A percentile compares a stretch with the other conserved stretches of the same genome.
Conservation (phyloP, 192 early-diverging fungal genomes). For the Entomortierella beljakovae region DNA sequence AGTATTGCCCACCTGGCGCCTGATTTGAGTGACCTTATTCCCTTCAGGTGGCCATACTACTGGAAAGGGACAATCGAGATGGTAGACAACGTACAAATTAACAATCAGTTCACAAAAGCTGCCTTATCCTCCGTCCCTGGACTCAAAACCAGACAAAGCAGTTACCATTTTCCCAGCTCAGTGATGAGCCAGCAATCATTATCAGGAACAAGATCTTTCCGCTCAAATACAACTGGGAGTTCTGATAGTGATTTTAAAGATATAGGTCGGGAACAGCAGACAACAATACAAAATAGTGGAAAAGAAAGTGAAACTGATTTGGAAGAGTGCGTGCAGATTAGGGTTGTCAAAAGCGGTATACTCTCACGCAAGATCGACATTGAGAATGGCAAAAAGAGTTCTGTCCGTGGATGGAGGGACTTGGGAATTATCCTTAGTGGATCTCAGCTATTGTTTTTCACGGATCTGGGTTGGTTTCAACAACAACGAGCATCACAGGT, state of each 20-base stretch:
- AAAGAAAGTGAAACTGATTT: slow-evolving; percentile 2
- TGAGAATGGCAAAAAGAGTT: slow-evolving; percentile 70
- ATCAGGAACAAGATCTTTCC: not conserved
- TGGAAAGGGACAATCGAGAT: slow-evolving; percentile 53
- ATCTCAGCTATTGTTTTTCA: slow-evolving; percentile 81
- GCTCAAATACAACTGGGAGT: slow-evolving; percentile 8
- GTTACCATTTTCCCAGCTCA: slow-evolving; percentile 10
- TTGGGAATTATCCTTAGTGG: slow-evolving; percentile 84
- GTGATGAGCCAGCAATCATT: not conserved
- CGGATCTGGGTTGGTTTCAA: slow-evolving; percentile 65
- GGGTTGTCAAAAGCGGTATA: slow-evolving; percentile 74
- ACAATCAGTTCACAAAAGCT: slow-evolving; percentile 49
- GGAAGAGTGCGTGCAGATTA: slow-evolving; percentile 46
- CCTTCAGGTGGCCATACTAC: slow-evolving; percentile 50
- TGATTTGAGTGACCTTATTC: slow-evolving; percentile 44
- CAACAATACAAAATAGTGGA: not conserved
- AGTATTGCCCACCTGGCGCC: slow-evolving; percentile 48
- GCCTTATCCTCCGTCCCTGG: slow-evolving; percentile 25
- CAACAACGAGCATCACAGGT: slow-evolving; percentile 34
- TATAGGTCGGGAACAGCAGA: not conserved
- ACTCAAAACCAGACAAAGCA: slow-evolving; percentile 17
- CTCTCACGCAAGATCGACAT: slow-evolving; percentile 80
- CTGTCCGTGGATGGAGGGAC: slow-evolving; percentile 77
- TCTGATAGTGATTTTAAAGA: not conserved
- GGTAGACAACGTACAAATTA: slow-evolving; percentile 54